Percentiles rank a stretch among this genome's conserved stretches.
These are phyloP conservation scores for Funneliformis mosseae DNA, from an alignment of 192 early-diverging fungal genomes.

Conservation along the genomic window DNA sequence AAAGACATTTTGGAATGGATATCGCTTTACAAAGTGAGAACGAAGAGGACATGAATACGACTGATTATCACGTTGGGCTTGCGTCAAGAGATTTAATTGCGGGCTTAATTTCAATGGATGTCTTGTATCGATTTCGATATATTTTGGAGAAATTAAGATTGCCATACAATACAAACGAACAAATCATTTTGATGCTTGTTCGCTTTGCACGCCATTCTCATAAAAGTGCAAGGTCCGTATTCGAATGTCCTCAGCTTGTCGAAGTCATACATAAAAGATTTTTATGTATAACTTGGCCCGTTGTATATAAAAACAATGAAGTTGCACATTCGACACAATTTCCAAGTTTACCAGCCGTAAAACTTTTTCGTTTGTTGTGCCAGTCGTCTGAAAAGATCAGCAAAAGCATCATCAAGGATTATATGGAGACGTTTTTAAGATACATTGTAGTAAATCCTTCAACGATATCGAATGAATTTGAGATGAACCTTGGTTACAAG, in stretches of 20 bases:
- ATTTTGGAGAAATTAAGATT: slow-evolving; percentile 49
- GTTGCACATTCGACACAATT: background rate
- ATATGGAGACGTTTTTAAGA: slow-evolving; percentile 47
- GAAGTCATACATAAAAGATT: slow-evolving; percentile 45
- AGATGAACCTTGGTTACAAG: slow-evolving; percentile 36
- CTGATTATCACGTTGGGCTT: slow-evolving; percentile 51
- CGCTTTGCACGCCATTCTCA: slow-evolving; percentile 49
- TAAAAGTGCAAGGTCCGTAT: slow-evolving; percentile 47
- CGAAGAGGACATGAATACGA: slow-evolving; percentile 43
- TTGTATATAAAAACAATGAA: slow-evolving; percentile 13
- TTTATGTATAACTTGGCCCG: slow-evolving; percentile 50
- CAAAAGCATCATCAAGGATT: slow-evolving; percentile 42
- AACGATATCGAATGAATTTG: slow-evolving; percentile 10
- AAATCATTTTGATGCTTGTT: slow-evolving; percentile 53
- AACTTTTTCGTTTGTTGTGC: slow-evolving; percentile 44
- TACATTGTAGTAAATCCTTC: slow-evolving; percentile 49
- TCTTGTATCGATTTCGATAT: slow-evolving; percentile 60
- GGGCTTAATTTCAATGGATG: slow-evolving; percentile 64
- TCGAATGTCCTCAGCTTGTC: slow-evolving; percentile 51
- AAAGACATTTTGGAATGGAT: slow-evolving; percentile 45
- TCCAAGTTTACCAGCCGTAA: slow-evolving; percentile 37
- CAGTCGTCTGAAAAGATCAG: slow-evolving; percentile 49
- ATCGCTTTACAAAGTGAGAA: slow-evolving; percentile 38
- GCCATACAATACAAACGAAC: slow-evolving; percentile 39
- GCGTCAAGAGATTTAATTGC: slow-evolving; percentile 55